Percentiles rank a stretch among this genome's conserved stretches.
These are phyloP conservation scores for Vaccinium vitisidaea DNA, from an alignment of 148 eudicot species.

Conservation along the genomic window DNA sequence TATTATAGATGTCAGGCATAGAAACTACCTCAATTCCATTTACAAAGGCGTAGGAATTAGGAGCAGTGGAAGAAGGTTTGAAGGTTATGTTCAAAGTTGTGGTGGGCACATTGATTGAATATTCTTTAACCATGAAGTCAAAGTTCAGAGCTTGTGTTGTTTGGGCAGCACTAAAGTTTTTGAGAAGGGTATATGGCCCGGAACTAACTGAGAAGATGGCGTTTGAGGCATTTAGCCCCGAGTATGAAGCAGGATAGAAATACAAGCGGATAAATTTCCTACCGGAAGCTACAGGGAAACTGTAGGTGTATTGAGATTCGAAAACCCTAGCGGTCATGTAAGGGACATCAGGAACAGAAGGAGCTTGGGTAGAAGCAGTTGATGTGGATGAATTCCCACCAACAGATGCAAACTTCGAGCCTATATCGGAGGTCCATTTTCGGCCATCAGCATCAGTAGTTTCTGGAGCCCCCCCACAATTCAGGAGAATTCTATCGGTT, in stretches of 20 bases:
- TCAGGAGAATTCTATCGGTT: constrained; percentile 51
- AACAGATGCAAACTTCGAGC: constrained; percentile 50
- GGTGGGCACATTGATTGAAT: constrained; percentile 50
- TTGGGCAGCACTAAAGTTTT: constrained; percentile 82
- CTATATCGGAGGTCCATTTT: constrained; percentile 64
- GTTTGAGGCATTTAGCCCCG: constrained; percentile 43
- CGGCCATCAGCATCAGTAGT: constrained; percentile 58
- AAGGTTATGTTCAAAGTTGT: constrained; percentile 57
- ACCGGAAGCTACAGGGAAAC: constrained; percentile 70
- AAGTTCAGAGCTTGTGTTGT: constrained; percentile 64
- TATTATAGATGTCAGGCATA: constrained; percentile 66
- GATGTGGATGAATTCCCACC: constrained; percentile 39
- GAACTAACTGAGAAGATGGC: constrained; percentile 62
- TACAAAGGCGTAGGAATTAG: constrained; percentile 72
- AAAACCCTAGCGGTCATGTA: constrained; percentile 76
- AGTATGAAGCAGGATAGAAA: constrained; percentile 68
- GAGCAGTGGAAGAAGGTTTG: constrained; percentile 47
- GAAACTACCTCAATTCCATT: constrained; percentile 91
- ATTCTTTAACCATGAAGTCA: constrained; percentile 63
- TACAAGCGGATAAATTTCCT: constrained; percentile 76
- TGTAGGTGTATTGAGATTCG: constrained; percentile 60
- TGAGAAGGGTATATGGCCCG: constrained; percentile 60
- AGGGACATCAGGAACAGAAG: constrained; percentile 68
- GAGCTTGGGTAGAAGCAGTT: constrained; percentile 50
- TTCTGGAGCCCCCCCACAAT: constrained; percentile 63